Evolutionary conservation across 2,329 filamentous ascomycete species (phyloP).

Genomic region (Nectriaceae sp.): DNA sequence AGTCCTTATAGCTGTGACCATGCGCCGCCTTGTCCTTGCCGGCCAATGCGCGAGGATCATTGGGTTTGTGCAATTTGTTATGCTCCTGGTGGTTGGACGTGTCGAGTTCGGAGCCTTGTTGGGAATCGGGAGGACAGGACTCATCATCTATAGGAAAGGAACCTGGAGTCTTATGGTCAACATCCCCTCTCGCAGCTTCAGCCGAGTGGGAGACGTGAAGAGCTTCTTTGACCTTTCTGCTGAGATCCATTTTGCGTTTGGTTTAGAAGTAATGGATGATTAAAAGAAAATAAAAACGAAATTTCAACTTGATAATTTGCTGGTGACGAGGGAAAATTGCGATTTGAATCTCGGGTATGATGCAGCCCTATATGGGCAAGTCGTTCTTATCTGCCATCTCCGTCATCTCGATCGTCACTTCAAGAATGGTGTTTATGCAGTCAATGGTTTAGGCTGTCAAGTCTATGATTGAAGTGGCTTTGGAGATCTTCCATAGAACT

Average conservation of each 20-base stretch:
- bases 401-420: not conserved
- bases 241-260: not conserved
- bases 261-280: not conserved
- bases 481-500: not conserved
- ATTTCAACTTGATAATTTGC: not conserved
- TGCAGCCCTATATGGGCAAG: not conserved
- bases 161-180: slow-evolving; percentile 13
- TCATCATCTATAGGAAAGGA: slow-evolving; percentile 18
- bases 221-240: not conserved
- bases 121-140: slow-evolving; percentile 9
- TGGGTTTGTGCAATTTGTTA: slow-evolving; percentile 22
- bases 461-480: not conserved
- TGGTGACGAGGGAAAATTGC: not conserved
- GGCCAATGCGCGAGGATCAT: slow-evolving; percentile 18
- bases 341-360: not conserved
- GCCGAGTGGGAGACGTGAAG: not conserved
- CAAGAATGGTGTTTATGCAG: not conserved
- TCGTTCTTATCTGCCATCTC: not conserved
- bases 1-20: slow-evolving; percentile 17
- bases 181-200: not conserved
- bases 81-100: slow-evolving; percentile 15
- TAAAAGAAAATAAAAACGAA: not conserved
- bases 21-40: slow-evolving; percentile 1
- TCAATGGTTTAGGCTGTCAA: not conserved
- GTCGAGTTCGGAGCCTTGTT: slow-evolving; percentile 2